These are phyloP conservation scores for Coemansia sp. DNA, from an alignment of 192 early-diverging fungal genomes.

Conservation along the genomic window DNA sequence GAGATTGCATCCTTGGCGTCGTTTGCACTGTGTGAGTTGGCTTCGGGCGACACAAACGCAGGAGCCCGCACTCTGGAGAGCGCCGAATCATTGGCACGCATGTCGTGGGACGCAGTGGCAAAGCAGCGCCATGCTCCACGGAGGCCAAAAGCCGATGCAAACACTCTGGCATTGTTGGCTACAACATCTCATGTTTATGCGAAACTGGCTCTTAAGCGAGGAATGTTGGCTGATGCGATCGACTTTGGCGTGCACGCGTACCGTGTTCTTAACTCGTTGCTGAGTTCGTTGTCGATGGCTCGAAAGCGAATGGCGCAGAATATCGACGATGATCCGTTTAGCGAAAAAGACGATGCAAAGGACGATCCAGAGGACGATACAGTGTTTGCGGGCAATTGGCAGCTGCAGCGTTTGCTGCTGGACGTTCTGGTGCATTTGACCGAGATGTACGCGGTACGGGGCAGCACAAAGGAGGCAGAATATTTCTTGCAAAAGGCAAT, in stretches of 20 bases:
- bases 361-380: constrained; percentile 17
- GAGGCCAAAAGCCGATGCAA: constrained; percentile 14
- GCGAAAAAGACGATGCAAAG: not conserved
- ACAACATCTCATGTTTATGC: constrained; percentile 32
- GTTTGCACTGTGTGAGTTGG: constrained; percentile 23
- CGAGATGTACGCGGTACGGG: constrained; percentile 35
- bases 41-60: constrained; percentile 15
- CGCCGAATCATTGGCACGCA: not conserved
- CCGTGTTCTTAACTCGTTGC: constrained; percentile 35
- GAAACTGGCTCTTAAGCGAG: constrained; percentile 32
- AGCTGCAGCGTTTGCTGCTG: constrained; percentile 40
- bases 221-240: constrained; percentile 37
- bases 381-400: constrained; percentile 39
- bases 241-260: constrained; percentile 45
- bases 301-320: not conserved
- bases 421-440: constrained; percentile 33
- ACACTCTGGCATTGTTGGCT: constrained; percentile 28
- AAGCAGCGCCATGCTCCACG: not conserved
- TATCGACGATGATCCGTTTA: constrained; percentile 36
- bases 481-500: constrained; percentile 39
- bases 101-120: not conserved
- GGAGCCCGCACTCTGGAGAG: not conserved
- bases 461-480: constrained; percentile 45
- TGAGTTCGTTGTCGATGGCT: constrained; percentile 21
- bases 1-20: constrained; percentile 28